Evolutionary conservation across 108 stramenopile species (phyloP).

Genomic region (Cyclotella kingstonii): DNA sequence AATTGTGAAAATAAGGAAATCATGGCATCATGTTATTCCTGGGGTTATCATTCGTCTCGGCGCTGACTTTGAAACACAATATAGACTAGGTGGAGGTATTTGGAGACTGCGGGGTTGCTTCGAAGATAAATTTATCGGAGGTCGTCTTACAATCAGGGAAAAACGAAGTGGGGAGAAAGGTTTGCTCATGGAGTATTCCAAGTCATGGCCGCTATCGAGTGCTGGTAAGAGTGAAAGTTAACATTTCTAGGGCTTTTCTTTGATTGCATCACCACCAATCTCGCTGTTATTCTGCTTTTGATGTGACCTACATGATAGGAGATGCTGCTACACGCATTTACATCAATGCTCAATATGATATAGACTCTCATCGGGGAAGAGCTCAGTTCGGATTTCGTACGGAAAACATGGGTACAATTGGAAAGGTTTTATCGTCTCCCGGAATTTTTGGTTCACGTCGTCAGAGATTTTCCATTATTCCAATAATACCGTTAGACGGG

Average conservation of each 20-base stretch:
- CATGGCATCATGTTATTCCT: constrained; percentile 32
- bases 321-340: constrained; percentile 34
- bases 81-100: constrained; percentile 25
- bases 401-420: constrained; percentile 17
- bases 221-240: constrained; percentile 36
- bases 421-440: constrained; percentile 8
- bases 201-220: constrained; percentile 34
- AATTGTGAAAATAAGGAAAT: constrained; percentile 41
- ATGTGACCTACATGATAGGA: constrained; percentile 1
- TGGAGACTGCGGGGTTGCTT: constrained; percentile 38
- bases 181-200: constrained; percentile 37
- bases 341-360: constrained; percentile 33
- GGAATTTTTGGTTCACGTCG: constrained; percentile 10
- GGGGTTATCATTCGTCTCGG: constrained; percentile 35
- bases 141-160: constrained; percentile 28
- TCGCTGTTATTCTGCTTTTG: too few species aligned
- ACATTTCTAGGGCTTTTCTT: too few species aligned
- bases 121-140: constrained; percentile 36
- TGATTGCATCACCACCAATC: too few species aligned
- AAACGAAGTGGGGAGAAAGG: constrained; percentile 14
- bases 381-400: constrained; percentile 38
- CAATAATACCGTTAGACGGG: constrained; percentile 33
- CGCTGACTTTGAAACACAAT: constrained; percentile 38
- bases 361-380: constrained; percentile 12
- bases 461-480: constrained; percentile 30